These are phyloP conservation scores for Penicillium salamii DNA, from an alignment of 495 filamentous ascomycete genomes.

Conservation along the genomic window DNA sequence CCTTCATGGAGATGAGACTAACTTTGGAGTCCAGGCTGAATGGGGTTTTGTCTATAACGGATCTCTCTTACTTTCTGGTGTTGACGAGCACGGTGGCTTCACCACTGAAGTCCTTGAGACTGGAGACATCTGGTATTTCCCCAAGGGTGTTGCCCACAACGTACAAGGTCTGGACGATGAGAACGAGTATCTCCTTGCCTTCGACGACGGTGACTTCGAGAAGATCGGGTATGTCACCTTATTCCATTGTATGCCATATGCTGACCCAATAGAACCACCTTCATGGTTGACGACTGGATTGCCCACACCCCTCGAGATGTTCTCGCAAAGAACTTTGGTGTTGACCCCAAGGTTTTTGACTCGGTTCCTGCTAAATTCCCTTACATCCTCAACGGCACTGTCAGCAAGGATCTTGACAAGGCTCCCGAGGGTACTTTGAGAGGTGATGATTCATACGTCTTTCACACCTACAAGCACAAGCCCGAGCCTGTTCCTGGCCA, in stretches of 20 bases:
- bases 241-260: not conserved
- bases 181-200: slow-evolving; percentile 64
- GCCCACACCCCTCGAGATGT: slow-evolving; percentile 58
- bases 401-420: slow-evolving; percentile 47
- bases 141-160: slow-evolving; percentile 61
- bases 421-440: slow-evolving; percentile 45
- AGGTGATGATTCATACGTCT: slow-evolving; percentile 57
- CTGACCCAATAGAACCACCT: slow-evolving; percentile 48
- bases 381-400: slow-evolving; percentile 57
- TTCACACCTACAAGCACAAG: slow-evolving; percentile 48
- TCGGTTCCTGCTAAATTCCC: slow-evolving; percentile 54
- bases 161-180: slow-evolving; percentile 56
- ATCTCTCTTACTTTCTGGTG: slow-evolving; percentile 53
- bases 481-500: slow-evolving; percentile 54
- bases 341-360: slow-evolving; percentile 54
- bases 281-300: slow-evolving; percentile 65
- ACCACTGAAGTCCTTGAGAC: slow-evolving; percentile 52
- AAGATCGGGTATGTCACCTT: slow-evolving; percentile 27
- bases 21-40: slow-evolving; percentile 48
- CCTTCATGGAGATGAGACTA: not conserved
- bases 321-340: slow-evolving; percentile 64
- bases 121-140: slow-evolving; percentile 69
- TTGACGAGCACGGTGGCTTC: slow-evolving; percentile 57
- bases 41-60: slow-evolving; percentile 63
- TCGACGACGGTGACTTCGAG: slow-evolving; percentile 59